Evolutionary conservation across 345 rosid genomes (phyloP).

Genomic region (Ceriops decandra): DNA sequence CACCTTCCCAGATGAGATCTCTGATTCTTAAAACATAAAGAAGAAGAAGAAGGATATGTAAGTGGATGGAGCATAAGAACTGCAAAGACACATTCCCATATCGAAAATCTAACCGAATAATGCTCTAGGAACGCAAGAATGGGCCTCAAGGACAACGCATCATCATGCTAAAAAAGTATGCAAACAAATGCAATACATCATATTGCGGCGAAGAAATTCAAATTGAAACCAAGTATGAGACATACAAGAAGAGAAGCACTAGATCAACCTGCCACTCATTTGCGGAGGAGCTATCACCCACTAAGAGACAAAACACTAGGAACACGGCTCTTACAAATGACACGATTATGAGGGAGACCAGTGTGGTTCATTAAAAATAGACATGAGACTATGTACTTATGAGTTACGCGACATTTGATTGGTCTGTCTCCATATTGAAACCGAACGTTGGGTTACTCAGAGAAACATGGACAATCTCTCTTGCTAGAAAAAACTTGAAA

Average conservation of each 20-base stretch:
- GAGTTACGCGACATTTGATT: slow-evolving; percentile 19
- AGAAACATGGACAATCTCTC: slow-evolving; percentile 19
- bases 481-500: slow-evolving; percentile 31
- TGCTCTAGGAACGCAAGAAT: neutral
- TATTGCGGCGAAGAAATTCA: neutral
- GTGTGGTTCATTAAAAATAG: slow-evolving; percentile 17
- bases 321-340: slow-evolving; percentile 10
- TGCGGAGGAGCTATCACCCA: slow-evolving; percentile 11
- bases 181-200: neutral
- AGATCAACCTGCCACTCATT: slow-evolving; percentile 30
- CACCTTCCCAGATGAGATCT: too few species aligned
- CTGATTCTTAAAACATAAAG: too few species aligned
- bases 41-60: too few species aligned
- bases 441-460: slow-evolving; percentile 12
- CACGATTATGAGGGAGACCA: slow-evolving; percentile 15
- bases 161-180: neutral
- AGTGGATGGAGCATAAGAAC: too few species aligned
- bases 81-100: too few species aligned
- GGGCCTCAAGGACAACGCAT: neutral
- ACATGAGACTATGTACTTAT: slow-evolving; percentile 10
- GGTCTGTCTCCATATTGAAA: slow-evolving; percentile 18
- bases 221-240: neutral
- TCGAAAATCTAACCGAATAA: too few species aligned
- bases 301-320: slow-evolving; percentile 6
- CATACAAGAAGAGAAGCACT: slow-evolving; percentile 11